Conservation (phyloP, 2,329 filamentous ascomycete genomes). For the Fusarium fracticaudum region DNA sequence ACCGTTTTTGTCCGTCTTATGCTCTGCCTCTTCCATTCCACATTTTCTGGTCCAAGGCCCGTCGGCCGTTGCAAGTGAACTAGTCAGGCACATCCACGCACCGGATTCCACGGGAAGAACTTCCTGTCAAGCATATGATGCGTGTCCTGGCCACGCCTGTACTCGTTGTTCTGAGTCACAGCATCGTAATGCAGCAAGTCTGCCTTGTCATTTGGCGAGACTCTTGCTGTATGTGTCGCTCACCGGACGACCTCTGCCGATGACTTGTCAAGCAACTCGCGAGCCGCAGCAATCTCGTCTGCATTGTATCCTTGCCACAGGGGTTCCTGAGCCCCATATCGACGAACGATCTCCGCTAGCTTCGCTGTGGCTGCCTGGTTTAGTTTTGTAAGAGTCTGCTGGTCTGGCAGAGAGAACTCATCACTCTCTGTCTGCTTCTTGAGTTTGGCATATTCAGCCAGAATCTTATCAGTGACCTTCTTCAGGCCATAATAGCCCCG, state of each 20-base stretch:
- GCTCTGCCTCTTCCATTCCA: constrained; percentile 17
- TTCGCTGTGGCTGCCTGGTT: constrained; percentile 79
- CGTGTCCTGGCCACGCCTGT: constrained; percentile 14
- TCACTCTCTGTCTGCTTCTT: constrained; percentile 60
- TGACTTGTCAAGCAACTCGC: constrained; percentile 70
- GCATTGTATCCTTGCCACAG: constrained; percentile 79
- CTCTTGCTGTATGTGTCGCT: constrained; percentile 19
- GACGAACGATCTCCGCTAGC: constrained; percentile 79
- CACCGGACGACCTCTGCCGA: constrained; percentile 56
- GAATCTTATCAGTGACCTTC: constrained; percentile 63
- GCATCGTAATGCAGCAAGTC: constrained; percentile 12
- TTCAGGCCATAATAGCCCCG: constrained; percentile 94
- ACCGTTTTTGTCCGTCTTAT: constrained; percentile 4
- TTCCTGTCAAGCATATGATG: constrained; percentile 5
- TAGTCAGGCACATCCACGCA: constrained; percentile 26
- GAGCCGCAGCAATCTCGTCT: constrained; percentile 76
- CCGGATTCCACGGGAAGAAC: constrained; percentile 14
- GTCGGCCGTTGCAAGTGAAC: constrained; percentile 7
- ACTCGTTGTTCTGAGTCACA: constrained; percentile 21
- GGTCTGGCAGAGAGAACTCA: constrained; percentile 63
- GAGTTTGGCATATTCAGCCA: constrained; percentile 55
- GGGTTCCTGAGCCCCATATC: constrained; percentile 66
- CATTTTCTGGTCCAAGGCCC: not conserved
- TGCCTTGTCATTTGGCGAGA: constrained; percentile 18
- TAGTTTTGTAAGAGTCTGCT: constrained; percentile 70